A percentile compares a stretch with the other conserved stretches of the same genome.
These are phyloP conservation scores for Gracilariopsis chorda DNA, from an alignment of 23 red algal genomes.

Conservation along the genomic window DNA sequence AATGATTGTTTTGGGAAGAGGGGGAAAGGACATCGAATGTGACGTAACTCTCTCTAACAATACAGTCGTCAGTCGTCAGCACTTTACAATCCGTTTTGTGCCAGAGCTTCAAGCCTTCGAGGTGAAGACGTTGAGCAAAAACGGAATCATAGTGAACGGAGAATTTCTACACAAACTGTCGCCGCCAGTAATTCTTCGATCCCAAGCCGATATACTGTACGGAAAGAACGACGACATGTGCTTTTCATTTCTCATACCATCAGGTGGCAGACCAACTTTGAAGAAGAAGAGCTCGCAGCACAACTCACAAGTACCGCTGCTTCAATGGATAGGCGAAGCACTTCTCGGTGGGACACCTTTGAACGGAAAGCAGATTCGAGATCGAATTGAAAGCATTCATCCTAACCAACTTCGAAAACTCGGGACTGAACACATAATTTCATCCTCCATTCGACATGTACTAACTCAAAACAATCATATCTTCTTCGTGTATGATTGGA, in stretches of 20 bases:
- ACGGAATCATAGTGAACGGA: slow-evolving; percentile 56
- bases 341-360: background rate
- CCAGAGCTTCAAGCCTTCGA: slow-evolving; percentile 62
- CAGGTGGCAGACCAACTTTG: background rate
- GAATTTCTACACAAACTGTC: slow-evolving; percentile 34
- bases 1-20: slow-evolving; percentile 49
- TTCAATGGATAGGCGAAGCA: slow-evolving; percentile 64
- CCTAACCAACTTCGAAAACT: slow-evolving; percentile 13
- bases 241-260: slow-evolving; percentile 41
- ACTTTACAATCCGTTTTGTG: slow-evolving; percentile 56
- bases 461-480: slow-evolving; percentile 68
- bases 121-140: slow-evolving; percentile 67
- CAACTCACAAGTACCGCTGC: slow-evolving; percentile 6
- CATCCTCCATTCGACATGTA: slow-evolving; percentile 50
- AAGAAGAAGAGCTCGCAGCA: slow-evolving; percentile 24
- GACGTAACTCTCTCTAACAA: slow-evolving; percentile 22
- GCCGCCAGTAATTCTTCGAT: slow-evolving; percentile 37
- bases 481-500: slow-evolving; percentile 25
- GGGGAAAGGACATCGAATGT: slow-evolving; percentile 36
- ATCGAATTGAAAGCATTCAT: slow-evolving; percentile 24
- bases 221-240: slow-evolving; percentile 31
- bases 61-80: slow-evolving; percentile 48
- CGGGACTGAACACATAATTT: slow-evolving; percentile 13
- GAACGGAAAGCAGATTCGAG: slow-evolving; percentile 14
- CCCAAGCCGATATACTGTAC: slow-evolving; percentile 50